Evolutionary conservation across 2,329 filamentous ascomycete species (phyloP).

Genomic region (Coniosporium tulheliwenetii): DNA sequence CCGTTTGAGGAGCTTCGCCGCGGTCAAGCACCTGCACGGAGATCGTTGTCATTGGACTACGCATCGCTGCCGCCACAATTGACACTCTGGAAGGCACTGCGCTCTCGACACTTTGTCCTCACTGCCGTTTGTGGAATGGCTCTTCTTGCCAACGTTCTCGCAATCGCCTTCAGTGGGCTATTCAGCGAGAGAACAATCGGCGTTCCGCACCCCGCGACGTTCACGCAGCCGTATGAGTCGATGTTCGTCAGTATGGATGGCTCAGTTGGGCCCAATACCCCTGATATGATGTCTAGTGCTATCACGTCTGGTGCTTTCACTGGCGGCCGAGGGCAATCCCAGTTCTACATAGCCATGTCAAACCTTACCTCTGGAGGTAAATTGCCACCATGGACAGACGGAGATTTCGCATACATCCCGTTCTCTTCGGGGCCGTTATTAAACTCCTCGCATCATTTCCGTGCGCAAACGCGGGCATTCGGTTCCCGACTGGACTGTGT

Average conservation of each 20-base stretch:
- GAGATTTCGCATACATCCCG: slow-evolving; percentile 31
- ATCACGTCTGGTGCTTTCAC: slow-evolving; percentile 13
- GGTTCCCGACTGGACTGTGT: slow-evolving; percentile 19
- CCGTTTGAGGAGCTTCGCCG: slow-evolving; percentile 35
- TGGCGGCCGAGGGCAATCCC: slow-evolving; percentile 15
- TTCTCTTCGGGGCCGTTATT: slow-evolving; percentile 11
- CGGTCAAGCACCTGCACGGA: slow-evolving; percentile 18
- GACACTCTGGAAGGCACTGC: slow-evolving; percentile 27
- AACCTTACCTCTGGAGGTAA: slow-evolving; percentile 28
- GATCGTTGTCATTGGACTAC: slow-evolving; percentile 31
- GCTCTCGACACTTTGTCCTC: slow-evolving; percentile 30
- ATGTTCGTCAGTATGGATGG: slow-evolving; percentile 14
- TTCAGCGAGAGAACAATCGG: slow-evolving; percentile 24
- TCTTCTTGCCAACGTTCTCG: slow-evolving; percentile 35
- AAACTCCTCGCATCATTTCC: not conserved
- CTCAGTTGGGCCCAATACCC: slow-evolving; percentile 7
- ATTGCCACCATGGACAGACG: slow-evolving; percentile 35
- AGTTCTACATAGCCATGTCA: slow-evolving; percentile 27
- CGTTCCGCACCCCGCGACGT: slow-evolving; percentile 3
- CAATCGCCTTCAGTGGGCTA: slow-evolving; percentile 35
- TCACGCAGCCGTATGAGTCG: slow-evolving; percentile 5
- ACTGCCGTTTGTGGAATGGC: slow-evolving; percentile 31
- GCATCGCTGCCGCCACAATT: slow-evolving; percentile 41
- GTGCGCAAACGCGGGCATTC: slow-evolving; percentile 17
- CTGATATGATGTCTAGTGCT: slow-evolving; percentile 8